Evolutionary conservation across 2,329 filamentous ascomycete species (phyloP), one percentile per base, ranked within the genome.

Genomic region (Ascomycota sp.): DNA sequence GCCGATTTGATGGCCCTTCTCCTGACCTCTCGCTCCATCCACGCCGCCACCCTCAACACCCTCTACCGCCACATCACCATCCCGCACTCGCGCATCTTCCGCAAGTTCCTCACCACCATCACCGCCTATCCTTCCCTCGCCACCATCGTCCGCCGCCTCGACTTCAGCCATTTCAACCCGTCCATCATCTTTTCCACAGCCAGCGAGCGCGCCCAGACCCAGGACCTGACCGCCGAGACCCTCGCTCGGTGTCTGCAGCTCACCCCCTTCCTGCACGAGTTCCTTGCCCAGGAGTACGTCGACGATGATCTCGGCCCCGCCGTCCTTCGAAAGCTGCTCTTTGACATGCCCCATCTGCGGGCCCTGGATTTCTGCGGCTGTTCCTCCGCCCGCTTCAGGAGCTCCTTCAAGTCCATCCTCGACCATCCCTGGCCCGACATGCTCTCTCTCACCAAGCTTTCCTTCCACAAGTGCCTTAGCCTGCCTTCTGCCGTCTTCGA

Each of bases 141-240:
- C 27, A 75, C 70, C 25, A 70, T 85, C 41, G 77, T 86, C 27
- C 71, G 76, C 33, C 74, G 80, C 30, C 57, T 86, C 27, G 80
- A 89, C 53, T 85, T 89, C 43, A 83, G 77, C 36, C 79, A 85
- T 57, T 85, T 85, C 53, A 85, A 81, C 47, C 79, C 78, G 15
- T 71, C 76, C 32, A 75, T 76, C 32, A 61, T 82, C 37, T 82
- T 83, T 44, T 67, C 69, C 35, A 81, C 75, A 11, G 75, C 72
- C 39, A 70, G 72, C 48, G 75, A 82, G 63, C 74, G 80, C 34
- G 64, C 67, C 15, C 66, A 77, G 50, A 79, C 79, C 33, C 70
- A 69, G 44, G 83, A 85, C 52, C 51, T 89, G 42, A 86, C 79
- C 13, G 61, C 75, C 10, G 66, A 69, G 44, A 86, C 78, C 5